Conservation (phyloP, 2,329 filamentous ascomycete genomes). For the Exophiala xenobiotica region DNA sequence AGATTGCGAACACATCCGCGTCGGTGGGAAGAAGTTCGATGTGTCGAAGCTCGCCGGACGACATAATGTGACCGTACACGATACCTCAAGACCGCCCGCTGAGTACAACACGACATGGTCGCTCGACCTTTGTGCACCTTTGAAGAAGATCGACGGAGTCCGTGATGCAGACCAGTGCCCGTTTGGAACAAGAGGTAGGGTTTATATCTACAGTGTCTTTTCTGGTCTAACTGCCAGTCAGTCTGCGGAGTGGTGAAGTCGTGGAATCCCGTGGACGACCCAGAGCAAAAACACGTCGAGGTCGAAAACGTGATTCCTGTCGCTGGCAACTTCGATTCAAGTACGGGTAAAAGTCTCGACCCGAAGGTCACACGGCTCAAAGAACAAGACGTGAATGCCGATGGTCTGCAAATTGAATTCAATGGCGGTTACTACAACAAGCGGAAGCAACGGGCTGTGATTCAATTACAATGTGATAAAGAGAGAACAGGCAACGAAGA, state of each 20-base stretch:
- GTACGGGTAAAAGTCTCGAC: constrained; percentile 60
- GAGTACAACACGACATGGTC: constrained; percentile 76
- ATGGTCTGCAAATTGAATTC: constrained; percentile 71
- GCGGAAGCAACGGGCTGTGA: constrained; percentile 68
- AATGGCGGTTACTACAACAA: constrained; percentile 55
- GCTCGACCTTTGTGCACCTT: constrained; percentile 69
- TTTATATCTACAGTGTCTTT: no score
- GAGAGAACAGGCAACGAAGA: constrained; percentile 65
- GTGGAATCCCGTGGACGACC: constrained; percentile 29
- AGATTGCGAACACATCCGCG: constrained; percentile 40
- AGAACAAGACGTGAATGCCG: constrained; percentile 62
- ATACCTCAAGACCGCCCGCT: constrained; percentile 27
- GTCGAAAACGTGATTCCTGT: constrained; percentile 35
- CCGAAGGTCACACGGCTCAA: constrained; percentile 66
- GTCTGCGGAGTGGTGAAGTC: constrained; percentile 29
- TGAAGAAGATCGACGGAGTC: constrained; percentile 61
- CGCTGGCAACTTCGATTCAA: constrained; percentile 33
- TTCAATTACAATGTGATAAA: constrained; percentile 81
- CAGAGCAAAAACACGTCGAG: constrained; percentile 30
- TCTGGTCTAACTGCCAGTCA: no score
- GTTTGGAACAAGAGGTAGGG: constrained; percentile 66
- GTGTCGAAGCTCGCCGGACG: constrained; percentile 40
- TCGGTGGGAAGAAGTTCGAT: constrained; percentile 41
- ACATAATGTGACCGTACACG: constrained; percentile 32
- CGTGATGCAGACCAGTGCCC: constrained; percentile 63